These are phyloP conservation scores for Vigna reflexopilosa DNA, from an alignment of 306 rosid genomes.

Conservation along the genomic window DNA sequence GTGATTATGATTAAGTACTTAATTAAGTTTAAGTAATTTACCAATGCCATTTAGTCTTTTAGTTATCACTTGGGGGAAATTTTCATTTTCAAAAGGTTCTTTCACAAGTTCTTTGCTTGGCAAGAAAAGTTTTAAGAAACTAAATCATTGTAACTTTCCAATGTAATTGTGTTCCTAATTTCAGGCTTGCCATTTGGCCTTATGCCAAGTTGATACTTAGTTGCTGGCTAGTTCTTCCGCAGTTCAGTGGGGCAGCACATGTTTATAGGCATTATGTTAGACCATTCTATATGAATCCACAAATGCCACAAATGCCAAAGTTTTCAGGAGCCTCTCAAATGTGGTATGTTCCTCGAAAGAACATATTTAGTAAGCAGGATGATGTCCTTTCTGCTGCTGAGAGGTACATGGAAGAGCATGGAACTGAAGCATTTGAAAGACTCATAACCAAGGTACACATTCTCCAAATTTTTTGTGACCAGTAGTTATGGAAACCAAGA, in stretches of 20 bases:
- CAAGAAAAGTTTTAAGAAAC: not conserved
- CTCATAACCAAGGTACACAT: slow-evolving; percentile 72
- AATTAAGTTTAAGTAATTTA: not conserved
- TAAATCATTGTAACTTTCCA: not conserved
- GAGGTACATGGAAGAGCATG: slow-evolving; percentile 76
- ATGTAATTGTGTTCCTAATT: slow-evolving; percentile 21
- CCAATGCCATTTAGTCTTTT: not conserved
- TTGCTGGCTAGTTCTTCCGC: slow-evolving; percentile 95
- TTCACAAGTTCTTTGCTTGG: not conserved
- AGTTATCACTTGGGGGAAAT: not conserved
- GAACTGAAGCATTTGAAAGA: slow-evolving; percentile 84
- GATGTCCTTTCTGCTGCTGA: slow-evolving; percentile 87
- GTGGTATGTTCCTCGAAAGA: slow-evolving; percentile 86
- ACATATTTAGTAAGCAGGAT: slow-evolving; percentile 67
- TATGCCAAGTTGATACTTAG: slow-evolving; percentile 79
- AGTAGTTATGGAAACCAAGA: not conserved
- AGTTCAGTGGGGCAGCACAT: slow-evolving; percentile 89
- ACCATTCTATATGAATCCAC: slow-evolving; percentile 88
- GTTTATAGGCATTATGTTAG: slow-evolving; percentile 78
- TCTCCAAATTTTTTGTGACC: not conserved
- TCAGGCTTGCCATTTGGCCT: slow-evolving; percentile 85
- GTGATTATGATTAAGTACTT: not conserved
- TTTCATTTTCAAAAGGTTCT: not conserved
- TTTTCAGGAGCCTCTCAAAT: slow-evolving; percentile 51
- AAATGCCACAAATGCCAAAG: slow-evolving; percentile 50